Evolutionary conservation across 495 filamentous ascomycete genomes (phyloP).

Genomic region (Neurospora sublineolata): DNA sequence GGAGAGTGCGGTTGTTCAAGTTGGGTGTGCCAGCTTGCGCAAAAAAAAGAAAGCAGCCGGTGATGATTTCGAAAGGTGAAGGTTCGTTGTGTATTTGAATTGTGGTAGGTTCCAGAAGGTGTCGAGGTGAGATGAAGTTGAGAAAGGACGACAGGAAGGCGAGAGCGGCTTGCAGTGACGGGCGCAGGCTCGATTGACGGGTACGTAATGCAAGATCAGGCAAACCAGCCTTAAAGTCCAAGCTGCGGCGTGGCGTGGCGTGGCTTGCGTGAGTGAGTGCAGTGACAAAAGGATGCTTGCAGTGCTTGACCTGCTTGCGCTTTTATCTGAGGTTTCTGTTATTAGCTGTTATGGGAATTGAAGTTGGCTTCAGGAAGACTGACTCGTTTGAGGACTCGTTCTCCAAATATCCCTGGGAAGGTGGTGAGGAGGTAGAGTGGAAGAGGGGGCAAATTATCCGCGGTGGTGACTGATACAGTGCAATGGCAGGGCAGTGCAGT

Average conservation of each 20-base stretch:
- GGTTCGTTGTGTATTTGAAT: not conserved
- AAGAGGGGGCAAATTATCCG: not conserved
- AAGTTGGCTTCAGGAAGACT: not conserved
- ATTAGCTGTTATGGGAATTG: not conserved
- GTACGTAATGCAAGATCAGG: not conserved
- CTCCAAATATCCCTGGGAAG: not conserved
- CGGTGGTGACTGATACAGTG: not conserved
- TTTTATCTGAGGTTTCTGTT: not conserved
- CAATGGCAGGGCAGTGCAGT: not conserved
- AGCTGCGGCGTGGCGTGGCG: not conserved
- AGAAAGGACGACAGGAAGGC: not conserved
- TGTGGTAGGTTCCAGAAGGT: not conserved
- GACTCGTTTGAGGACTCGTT: not conserved
- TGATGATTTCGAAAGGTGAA: not conserved
- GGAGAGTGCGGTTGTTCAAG: not conserved
- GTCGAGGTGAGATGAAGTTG: not conserved
- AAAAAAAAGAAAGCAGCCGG: not conserved
- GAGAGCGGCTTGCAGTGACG: not conserved
- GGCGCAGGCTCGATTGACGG: not conserved
- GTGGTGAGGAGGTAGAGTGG: not conserved
- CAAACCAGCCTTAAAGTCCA: not conserved
- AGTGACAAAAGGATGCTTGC: not conserved
- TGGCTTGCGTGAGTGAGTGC: not conserved
- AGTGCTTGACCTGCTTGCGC: not conserved
- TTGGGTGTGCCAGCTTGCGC: not conserved